Percentiles rank a stretch among this genome's conserved stretches.
phyloP scores from a whole-genome alignment of 306 rosid genomes.

The Corylus avellana region DNA sequence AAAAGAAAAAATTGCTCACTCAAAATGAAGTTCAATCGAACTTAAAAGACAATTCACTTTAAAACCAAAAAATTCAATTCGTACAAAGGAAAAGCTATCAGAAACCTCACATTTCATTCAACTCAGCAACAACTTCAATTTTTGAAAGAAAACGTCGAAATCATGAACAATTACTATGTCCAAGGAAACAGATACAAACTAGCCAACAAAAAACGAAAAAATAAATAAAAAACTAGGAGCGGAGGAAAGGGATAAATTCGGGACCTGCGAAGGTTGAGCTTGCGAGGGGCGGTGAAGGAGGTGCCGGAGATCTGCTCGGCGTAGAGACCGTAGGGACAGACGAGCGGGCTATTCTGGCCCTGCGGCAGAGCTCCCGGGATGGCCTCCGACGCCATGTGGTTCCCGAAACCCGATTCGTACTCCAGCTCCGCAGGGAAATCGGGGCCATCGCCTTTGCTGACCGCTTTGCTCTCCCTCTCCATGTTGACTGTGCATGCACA shows the following conservation, averaged over 20 bases:
- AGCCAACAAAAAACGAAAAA: too few species aligned
- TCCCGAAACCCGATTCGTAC: conserved; percentile 77
- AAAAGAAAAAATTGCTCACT: too few species aligned
- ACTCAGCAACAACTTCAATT: background rate
- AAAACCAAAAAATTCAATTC: too few species aligned
- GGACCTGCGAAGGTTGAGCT: conserved; percentile 66
- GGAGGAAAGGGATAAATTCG: background rate
- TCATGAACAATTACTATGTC: too few species aligned
- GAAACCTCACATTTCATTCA: too few species aligned
- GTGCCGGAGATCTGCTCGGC: conserved; percentile 97
- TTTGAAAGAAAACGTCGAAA: background rate
- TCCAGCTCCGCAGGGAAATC: conserved; percentile 29
- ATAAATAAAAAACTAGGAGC: background rate
- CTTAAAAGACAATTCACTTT: too few species aligned
- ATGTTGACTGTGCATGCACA: background rate
- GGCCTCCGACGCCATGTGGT: conserved; percentile 80
- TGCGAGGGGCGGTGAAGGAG: conserved; percentile 89
- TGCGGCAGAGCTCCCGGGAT: conserved; percentile 77
- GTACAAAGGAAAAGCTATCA: too few species aligned
- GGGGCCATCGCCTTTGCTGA: conserved; percentile 13
- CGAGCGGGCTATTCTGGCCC: conserved; percentile 80
- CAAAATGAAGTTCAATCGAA: too few species aligned
- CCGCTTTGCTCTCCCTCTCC: conserved; percentile 25
- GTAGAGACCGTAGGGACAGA: conserved; percentile 84
- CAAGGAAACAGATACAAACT: background rate